Conservation (phyloP, 352 stramenopile genomes). For the Phytophthora tubulina region DNA sequence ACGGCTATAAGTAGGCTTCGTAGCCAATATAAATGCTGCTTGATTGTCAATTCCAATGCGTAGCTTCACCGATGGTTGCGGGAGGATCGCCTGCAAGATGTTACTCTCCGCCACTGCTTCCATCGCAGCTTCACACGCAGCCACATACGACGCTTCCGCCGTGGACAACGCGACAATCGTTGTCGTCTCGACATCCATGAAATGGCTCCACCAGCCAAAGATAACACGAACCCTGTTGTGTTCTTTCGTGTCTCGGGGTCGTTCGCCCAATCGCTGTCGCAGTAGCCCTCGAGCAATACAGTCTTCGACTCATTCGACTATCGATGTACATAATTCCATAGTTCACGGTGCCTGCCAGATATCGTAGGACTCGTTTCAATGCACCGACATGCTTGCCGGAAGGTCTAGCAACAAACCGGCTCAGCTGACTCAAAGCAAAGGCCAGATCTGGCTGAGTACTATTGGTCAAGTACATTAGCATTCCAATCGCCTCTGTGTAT, state of each 20-base stretch:
- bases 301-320: not conserved
- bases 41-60: not conserved
- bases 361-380: constrained; percentile 9
- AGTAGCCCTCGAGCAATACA: constrained; percentile 7
- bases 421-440: constrained; percentile 27
- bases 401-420: constrained; percentile 9
- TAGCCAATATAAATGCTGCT: not conserved
- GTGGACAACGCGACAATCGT: not conserved
- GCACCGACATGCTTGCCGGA: constrained; percentile 12
- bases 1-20: not conserved
- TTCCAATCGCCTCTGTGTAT: not conserved
- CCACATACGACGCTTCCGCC: constrained; percentile 7
- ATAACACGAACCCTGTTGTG: constrained; percentile 17
- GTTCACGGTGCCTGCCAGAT: not conserved
- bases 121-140: constrained; percentile 10
- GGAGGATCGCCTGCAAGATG: constrained; percentile 3
- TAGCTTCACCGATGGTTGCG: not conserved
- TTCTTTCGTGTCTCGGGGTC: constrained; percentile 6
- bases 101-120: constrained; percentile 8
- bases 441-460: constrained; percentile 31
- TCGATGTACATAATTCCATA: constrained; percentile 10
- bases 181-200: constrained; percentile 5
- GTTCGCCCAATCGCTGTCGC: constrained; percentile 20
- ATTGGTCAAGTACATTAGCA: not conserved
- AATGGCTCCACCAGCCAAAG: not conserved